Evolutionary conservation across 1,284 basidiomycete species (phyloP).

Genomic region (Porogramme epimiltina): DNA sequence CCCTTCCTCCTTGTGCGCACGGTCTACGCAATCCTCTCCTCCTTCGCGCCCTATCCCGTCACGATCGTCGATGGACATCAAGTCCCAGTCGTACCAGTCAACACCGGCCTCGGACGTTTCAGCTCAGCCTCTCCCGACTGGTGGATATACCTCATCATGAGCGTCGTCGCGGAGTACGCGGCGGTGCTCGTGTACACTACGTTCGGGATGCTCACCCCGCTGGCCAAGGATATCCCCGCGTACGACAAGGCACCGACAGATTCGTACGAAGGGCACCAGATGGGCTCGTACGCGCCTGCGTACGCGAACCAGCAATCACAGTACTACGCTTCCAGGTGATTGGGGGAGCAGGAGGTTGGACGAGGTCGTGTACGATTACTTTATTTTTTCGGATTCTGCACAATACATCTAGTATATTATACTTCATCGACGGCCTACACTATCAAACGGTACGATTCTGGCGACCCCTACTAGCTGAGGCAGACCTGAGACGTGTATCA

Average conservation of each 20-base stretch:
- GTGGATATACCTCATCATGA: slow-evolving; percentile 56
- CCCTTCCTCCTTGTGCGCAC: slow-evolving; percentile 62
- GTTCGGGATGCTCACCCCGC: slow-evolving; percentile 35
- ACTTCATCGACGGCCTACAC: no score
- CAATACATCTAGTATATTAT: no score
- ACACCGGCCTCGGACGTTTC: slow-evolving; percentile 44
- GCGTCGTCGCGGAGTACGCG: slow-evolving; percentile 59
- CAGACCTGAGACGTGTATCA: no score
- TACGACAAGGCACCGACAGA: neutral
- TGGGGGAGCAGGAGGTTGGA: no score
- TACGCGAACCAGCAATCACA: no score
- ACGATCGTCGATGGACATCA: slow-evolving; percentile 13
- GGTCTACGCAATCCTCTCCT: slow-evolving; percentile 53
- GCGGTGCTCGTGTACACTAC: slow-evolving; percentile 49
- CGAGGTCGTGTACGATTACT: no score
- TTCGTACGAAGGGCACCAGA: neutral
- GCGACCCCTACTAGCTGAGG: no score
- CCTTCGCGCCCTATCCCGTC: slow-evolving; percentile 35
- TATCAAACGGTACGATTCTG: no score
- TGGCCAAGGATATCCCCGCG: slow-evolving; percentile 39
- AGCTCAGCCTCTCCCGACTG: slow-evolving; percentile 55
- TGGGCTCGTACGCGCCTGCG: no score
- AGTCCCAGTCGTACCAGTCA: neutral
- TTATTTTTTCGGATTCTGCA: no score
- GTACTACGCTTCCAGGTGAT: no score